Conservation (phyloP, 2,329 filamentous ascomycete species). For the Cytospora schulzeri region DNA sequence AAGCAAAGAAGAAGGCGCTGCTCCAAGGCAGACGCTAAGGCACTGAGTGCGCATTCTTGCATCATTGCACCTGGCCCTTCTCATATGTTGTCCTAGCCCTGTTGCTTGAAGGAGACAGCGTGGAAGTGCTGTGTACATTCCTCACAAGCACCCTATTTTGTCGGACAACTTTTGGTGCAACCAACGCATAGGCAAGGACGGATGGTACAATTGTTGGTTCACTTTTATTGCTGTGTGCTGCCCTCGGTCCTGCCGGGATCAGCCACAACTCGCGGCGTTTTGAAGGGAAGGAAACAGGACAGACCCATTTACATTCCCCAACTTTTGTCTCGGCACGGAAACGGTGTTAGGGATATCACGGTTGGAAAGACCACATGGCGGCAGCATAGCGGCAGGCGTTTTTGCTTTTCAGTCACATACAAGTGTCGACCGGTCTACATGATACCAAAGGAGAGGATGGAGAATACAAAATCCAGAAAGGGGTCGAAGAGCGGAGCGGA, state of each 20-base stretch:
- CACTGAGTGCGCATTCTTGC: background rate
- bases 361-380: slow-evolving; percentile 2
- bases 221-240: slow-evolving; percentile 1
- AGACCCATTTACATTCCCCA: background rate
- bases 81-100: background rate
- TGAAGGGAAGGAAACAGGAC: slow-evolving; percentile 1
- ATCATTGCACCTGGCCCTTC: background rate
- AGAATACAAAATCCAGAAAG: background rate
- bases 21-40: slow-evolving; percentile 8
- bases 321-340: background rate
- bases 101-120: background rate
- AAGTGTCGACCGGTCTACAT: slow-evolving; percentile 1
- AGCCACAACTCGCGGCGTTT: slow-evolving; percentile 15
- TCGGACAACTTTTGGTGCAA: background rate
- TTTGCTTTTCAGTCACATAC: slow-evolving; percentile 12
- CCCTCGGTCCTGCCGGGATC: background rate
- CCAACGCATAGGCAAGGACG: background rate
- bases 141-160: background rate
- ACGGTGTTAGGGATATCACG: slow-evolving; percentile 18
- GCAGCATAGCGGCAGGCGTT: slow-evolving; percentile 29
- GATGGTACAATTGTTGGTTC: background rate
- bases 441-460: background rate
- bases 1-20: slow-evolving; percentile 49
- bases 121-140: background rate
- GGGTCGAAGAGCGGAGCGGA: background rate